These are phyloP conservation scores for Stylonectria norvegica DNA, from an alignment of 2,329 filamentous ascomycete species.

Conservation along the genomic window DNA sequence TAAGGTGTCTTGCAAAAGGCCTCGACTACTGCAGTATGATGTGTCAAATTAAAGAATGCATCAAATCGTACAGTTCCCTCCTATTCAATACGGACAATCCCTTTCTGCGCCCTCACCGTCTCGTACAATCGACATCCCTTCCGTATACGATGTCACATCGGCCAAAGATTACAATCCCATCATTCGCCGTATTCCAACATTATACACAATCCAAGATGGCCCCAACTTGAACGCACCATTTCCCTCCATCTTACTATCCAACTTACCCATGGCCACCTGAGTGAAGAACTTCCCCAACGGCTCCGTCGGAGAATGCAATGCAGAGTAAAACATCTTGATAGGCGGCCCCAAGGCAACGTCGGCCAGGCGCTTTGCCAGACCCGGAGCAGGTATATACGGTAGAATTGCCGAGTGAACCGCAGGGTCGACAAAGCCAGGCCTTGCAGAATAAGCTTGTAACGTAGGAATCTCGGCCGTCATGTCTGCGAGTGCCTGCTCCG, in stretches of 20 bases:
- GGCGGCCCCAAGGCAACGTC: constrained; percentile 23
- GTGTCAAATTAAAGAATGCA: too few species aligned
- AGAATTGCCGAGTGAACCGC: constrained; percentile 39
- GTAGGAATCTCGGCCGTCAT: constrained; percentile 42
- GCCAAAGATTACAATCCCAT: constrained; percentile 26
- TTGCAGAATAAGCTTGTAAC: constrained; percentile 54
- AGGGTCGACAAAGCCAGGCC: constrained; percentile 59
- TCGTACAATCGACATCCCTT: too few species aligned
- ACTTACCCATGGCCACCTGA: constrained; percentile 43
- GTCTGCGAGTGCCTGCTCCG: constrained; percentile 57
- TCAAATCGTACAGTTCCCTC: too few species aligned
- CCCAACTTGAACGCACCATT: constrained; percentile 34
- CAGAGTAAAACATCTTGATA: constrained; percentile 19
- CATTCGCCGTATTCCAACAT: constrained; percentile 33
- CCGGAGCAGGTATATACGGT: constrained; percentile 38
- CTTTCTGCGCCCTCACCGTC: too few species aligned
- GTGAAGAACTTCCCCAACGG: constrained; percentile 43
- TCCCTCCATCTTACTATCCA: constrained; percentile 25
- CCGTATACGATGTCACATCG: too few species aligned
- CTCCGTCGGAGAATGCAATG: constrained; percentile 40
- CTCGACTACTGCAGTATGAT: too few species aligned
- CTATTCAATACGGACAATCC: too few species aligned
- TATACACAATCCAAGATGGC: constrained; percentile 35
- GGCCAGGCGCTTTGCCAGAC: constrained; percentile 11
- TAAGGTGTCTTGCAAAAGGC: too few species aligned